Evolutionary conservation across 441 rosid species (phyloP), one percentile per base, ranked within the genome.

Genomic region (Macaranga tanarius): DNA sequence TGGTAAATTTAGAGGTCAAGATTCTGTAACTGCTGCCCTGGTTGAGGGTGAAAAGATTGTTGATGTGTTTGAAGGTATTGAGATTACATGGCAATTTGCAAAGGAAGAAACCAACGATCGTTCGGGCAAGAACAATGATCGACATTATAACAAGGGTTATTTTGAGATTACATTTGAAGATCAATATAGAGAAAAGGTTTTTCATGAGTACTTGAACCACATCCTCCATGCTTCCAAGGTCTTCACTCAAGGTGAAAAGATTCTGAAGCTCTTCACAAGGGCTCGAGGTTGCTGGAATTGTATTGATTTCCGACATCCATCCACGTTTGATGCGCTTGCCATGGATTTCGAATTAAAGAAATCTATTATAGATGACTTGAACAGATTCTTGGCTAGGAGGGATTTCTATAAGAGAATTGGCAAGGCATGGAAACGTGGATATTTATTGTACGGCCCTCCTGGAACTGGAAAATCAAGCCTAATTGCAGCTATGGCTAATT

Each of bases 401-500:
- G 82, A 83, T 20, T 85, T 51, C 48, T 85, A 81, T 45, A 72
- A 60, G 69, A 71, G 55, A 31, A 82, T 81, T 45, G 85, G 88
- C 3, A 76, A 65, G 72, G 75, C 84, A 0, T 85, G 88, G 88
- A 85, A 82, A 47, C 62, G 84, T 9, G 88, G 86, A 3, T 85
- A 85, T 19, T 69, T 85, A 65, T 61, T 80, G 63, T 60, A 83
- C 55, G 86, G 82, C 0, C 84, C 88, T 57, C 85, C 88, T 0
- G 88, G 88, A 16, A 85, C 88, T 1, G 86, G 88, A 1, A 83
- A 85, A 73, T 82, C 88, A 12, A 84, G 86, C 67, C 67, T 84
- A 79, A 54, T 80, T 34, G 88, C 86, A 0, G 86, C 88, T 28
- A 82, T 80, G 81, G 86, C 86, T n/a, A 84, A 84, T 75, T 73